Conservation (phyloP, 2,329 filamentous ascomycete species). For the Rutstroemia sp. region DNA sequence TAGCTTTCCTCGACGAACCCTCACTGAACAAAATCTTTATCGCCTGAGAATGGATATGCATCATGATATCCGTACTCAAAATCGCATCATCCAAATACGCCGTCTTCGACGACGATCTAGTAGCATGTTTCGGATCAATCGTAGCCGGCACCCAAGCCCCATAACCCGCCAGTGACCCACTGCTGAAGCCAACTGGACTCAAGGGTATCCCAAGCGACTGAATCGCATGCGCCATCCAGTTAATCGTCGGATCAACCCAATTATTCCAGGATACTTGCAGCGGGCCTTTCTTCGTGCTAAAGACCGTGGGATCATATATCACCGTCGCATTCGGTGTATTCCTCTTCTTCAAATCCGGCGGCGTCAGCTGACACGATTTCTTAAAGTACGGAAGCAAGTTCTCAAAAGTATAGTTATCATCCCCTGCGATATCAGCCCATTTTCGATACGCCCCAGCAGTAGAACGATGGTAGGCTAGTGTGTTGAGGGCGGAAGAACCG, state of each 20-base stretch:
- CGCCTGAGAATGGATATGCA: background rate
- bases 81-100: constrained; percentile 2
- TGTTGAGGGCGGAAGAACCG: constrained; percentile 20
- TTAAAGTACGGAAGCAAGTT: constrained; percentile 39
- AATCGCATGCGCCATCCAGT: constrained; percentile 11
- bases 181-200: constrained; percentile 14
- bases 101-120: constrained; percentile 12
- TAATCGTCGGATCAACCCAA: constrained; percentile 18
- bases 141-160: constrained; percentile 11
- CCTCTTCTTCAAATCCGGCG: constrained; percentile 18
- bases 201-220: constrained; percentile 13
- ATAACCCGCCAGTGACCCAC: constrained; percentile 14
- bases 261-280: constrained; percentile 37
- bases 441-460: constrained; percentile 28
- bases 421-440: constrained; percentile 36
- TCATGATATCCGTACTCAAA: background rate
- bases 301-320: constrained; percentile 23
- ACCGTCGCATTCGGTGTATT: constrained; percentile 6
- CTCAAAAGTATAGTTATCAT: constrained; percentile 39
- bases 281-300: constrained; percentile 29
- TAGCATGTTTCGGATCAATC: constrained; percentile 11
- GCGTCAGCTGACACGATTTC: constrained; percentile 24
- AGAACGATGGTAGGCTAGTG: background rate
- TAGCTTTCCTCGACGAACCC: background rate
- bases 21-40: constrained; percentile 5